These are phyloP conservation scores for Sphagnum magellanicum DNA, from an alignment of 228 moss, liverwort and hornwort species.

Conservation along the genomic window DNA sequence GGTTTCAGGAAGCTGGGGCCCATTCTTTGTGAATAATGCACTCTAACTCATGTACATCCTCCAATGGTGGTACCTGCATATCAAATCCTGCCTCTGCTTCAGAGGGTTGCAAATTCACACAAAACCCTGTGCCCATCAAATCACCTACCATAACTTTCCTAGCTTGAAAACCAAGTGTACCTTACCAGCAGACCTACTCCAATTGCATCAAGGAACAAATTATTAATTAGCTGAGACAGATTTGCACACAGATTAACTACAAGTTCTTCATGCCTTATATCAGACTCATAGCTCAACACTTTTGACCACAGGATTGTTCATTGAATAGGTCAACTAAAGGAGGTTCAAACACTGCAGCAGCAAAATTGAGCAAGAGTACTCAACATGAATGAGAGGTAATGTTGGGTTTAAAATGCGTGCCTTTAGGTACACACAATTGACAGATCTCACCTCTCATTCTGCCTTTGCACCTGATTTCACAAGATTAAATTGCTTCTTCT, in stretches of 20 bases:
- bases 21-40: constrained; percentile 57
- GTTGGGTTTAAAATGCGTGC: constrained; percentile 45
- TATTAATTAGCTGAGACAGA: too few relatives aligned
- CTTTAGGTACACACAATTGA: constrained; percentile 65
- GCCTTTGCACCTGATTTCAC: constrained; percentile 45
- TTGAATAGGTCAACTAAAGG: too few relatives aligned
- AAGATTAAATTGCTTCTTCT: constrained; percentile 31
- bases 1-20: constrained; percentile 77
- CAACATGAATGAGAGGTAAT: constrained; percentile 12
- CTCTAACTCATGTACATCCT: constrained; percentile 38
- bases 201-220: background rate
- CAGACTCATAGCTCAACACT: too few relatives aligned
- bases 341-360: background rate
- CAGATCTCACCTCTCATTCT: constrained; percentile 62
- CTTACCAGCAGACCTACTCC: background rate
- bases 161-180: too few relatives aligned
- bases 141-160: too few relatives aligned
- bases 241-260: too few relatives aligned
- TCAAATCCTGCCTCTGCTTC: constrained; percentile 91
- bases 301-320: too few relatives aligned
- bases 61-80: constrained; percentile 62
- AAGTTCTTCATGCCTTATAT: too few relatives aligned
- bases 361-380: background rate
- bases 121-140: constrained; percentile 36
- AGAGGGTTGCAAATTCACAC: constrained; percentile 75